Base-by-base conservation (phyloP, 345 rosid genomes). In the Chamaenerion angustifolium region DNA sequence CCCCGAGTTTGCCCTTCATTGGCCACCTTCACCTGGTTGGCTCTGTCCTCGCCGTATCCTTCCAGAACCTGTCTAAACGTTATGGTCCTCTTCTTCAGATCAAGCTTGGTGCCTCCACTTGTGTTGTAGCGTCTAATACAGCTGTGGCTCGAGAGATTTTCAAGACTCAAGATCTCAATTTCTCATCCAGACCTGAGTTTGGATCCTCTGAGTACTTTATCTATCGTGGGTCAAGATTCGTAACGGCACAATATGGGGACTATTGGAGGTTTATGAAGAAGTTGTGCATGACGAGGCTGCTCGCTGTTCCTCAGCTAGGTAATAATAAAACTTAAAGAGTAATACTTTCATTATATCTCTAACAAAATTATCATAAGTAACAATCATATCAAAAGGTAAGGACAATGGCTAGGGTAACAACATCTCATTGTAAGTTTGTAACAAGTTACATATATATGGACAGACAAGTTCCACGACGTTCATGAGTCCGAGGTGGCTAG, bases 231-330 rank as follows among this genome's bases (percentile, higher is more conserved):
- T 60, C 64, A 0, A 47, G 60, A 14, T 71, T 71, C 47, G 47
- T 58, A 4, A 57, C 48, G 3, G 61, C 64, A 3, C 72, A 64
- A 10, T 67, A 67, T 42, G 60, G 67, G 8, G 51, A 37, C 3
- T 67, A 71, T 47, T 71, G 71, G 67, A 56, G 59, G 14, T 71
- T 61, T 64, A 60, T 71, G 67, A 71, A 71, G 72, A 67, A 61
- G 60, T 41, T 71, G 5, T 67, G 72, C 51, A 42, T 64, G 58
- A 67, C 66, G 12, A 27, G 59, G 59, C 61, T 71, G 12, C 63
- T 67, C 12, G 62, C 70, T 2, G 67, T 62, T 13, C 51, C 69
- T 15, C 72, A 67, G 63, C 69, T 52, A 12, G 27, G 52, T 12
- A 21, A 21, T 21, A n/a, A n/a, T n/a, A n/a, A n/a, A n/a, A n/a